These are phyloP conservation scores for Plenodomus tracheiphilus DNA, from an alignment of 2,329 filamentous ascomycete genomes.

Conservation along the genomic window DNA sequence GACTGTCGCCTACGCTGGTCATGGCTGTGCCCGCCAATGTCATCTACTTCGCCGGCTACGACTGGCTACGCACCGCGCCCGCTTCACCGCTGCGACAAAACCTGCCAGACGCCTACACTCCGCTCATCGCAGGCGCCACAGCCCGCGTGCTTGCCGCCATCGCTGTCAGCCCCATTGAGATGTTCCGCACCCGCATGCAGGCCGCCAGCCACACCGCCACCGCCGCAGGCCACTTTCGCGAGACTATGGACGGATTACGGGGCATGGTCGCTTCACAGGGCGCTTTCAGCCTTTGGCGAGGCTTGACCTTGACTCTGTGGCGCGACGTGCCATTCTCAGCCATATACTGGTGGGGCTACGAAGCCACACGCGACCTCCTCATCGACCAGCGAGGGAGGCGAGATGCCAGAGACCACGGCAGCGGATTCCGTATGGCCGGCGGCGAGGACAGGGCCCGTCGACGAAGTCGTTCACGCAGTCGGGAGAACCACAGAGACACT, in stretches of 20 bases:
- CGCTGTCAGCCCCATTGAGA: conserved; percentile 86
- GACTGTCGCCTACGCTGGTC: conserved; percentile 86
- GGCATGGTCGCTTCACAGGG: conserved; percentile 80
- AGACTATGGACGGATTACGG: conserved; percentile 74
- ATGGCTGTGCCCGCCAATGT: conserved; percentile 97
- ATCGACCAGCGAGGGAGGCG: conserved; percentile 66
- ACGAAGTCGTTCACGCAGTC: conserved; percentile 59
- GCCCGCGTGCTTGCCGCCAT: conserved; percentile 81
- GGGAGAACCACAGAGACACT: conserved; percentile 73
- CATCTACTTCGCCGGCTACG: conserved; percentile 98
- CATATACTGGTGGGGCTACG: conserved; percentile 98
- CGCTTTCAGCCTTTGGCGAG: conserved; percentile 84
- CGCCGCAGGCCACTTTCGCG: conserved; percentile 69
- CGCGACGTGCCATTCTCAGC: conserved; percentile 96
- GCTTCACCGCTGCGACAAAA: conserved; percentile 69
- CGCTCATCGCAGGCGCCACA: conserved; percentile 75
- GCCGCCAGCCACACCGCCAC: conserved; percentile 59
- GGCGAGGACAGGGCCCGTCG: conserved; percentile 35
- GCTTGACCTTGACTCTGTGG: conserved; percentile 89
- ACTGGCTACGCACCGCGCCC: conserved; percentile 80
- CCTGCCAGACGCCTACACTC: conserved; percentile 68
- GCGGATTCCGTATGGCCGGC: conserved; percentile 39
- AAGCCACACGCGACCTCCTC: conserved; percentile 73
- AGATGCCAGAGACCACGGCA: conserved; percentile 35
- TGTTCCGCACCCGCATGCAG: conserved; percentile 91